Percentiles rank a stretch among this genome's conserved stretches.
These are phyloP conservation scores for Rhytidiadelphus loreus DNA, from an alignment of 225 moss, liverwort and hornwort genomes.

Conservation along the genomic window DNA sequence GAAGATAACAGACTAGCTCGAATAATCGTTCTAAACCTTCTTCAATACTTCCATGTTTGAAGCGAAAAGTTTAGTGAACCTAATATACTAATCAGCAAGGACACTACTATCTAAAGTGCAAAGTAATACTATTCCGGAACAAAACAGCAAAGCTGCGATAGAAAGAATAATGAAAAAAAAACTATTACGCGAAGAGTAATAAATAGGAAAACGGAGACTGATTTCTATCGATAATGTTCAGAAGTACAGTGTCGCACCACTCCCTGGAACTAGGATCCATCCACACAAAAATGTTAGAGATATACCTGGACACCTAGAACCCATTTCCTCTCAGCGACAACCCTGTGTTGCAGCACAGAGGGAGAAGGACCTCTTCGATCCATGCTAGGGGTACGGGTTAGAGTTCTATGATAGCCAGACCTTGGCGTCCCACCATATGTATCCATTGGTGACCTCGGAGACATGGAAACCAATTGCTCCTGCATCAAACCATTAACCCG, in stretches of 20 bases:
- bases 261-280: background rate
- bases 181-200: no score
- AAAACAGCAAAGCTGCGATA: no score
- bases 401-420: conserved; percentile 15
- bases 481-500: conserved; percentile 21
- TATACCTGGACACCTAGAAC: conserved; percentile 41
- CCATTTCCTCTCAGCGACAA: conserved; percentile 53
- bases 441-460: conserved; percentile 35
- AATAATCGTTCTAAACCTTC: no score
- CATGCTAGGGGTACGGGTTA: conserved; percentile 23
- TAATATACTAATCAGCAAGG: no score
- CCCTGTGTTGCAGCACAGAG: conserved; percentile 34
- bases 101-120: no score
- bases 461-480: conserved; percentile 25
- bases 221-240: background rate
- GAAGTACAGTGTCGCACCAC: background rate
- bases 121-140: no score
- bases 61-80: no score
- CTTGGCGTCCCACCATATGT: conserved; percentile 2
- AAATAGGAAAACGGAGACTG: background rate
- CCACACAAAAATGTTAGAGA: background rate
- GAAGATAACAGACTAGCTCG: no score
- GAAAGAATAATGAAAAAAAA: no score
- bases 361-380: conserved; percentile 47
- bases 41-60: no score